Base-by-base conservation (phyloP, 768 basidiomycete species). In the Daedaleopsis sinensis region DNA sequence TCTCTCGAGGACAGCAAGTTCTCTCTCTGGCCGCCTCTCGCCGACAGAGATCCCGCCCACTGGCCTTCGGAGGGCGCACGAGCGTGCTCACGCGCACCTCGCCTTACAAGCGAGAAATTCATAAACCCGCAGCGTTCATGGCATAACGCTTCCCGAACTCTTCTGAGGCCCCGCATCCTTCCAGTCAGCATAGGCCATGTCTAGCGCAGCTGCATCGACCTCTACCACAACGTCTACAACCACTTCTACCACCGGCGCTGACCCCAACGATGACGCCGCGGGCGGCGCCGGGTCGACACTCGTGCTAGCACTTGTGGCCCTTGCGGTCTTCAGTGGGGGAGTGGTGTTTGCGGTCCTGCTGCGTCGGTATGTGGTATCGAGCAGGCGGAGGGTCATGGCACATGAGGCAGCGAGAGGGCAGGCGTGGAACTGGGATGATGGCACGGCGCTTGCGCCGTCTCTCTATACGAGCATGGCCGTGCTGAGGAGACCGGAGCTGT, bases 281-380 rank as follows among this genome's bases (percentile, higher is more conserved):
- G 39, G 44, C 51, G 43, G 47, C 48, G 21, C 65, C 1, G 76
- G 74, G 12, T 84, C 84, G 0, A 82, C 84, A 0, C 82, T 88
- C 64, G 82, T 89, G 49, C 76, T 87, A 39, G 84, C 82, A 1
- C 84, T 87, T 67, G 72, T 89, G 24, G 81, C 82, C n/a, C 79
- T 86, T 32, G 84, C 83, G 4, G 66, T 89, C 18, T 84, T 87
- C 63, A 71, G 74, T 19, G 70, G 78, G n/a, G 77, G 77, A 0
- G 80, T 86, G 76, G 59, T 82, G 12, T 72, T 77, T 10, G 76
- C 83, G 37, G 80, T 85, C 49, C 79, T 78, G 19, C 60, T 69
- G 52, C 62, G 70, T 12, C 60, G 67, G n/a, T 56, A 65, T 36
- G 58, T 61, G 15, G 27, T 58, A 3, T 18, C 37, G 43, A 37